phyloP scores from a whole-genome alignment of 305 asterid genomes.

The Fraxinus sp. region DNA sequence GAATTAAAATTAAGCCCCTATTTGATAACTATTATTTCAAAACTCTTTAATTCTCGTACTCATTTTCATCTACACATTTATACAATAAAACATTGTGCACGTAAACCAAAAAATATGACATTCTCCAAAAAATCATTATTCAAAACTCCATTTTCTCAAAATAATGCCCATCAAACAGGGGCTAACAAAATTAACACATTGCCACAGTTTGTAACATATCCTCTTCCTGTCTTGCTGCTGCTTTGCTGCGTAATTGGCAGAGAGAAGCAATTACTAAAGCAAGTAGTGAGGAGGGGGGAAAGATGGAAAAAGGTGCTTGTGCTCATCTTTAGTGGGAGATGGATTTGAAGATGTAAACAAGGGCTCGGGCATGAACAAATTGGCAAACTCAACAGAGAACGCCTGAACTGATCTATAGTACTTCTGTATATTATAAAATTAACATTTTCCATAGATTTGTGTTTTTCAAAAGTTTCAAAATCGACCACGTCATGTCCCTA shows the following conservation, averaged over 20 bases:
- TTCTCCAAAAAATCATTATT: too few relatives aligned
- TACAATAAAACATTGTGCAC: too few relatives aligned
- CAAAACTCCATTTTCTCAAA: too few relatives aligned
- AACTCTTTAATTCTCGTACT: too few relatives aligned
- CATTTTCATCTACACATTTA: too few relatives aligned
- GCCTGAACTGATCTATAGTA: background rate
- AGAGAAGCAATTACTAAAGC: background rate
- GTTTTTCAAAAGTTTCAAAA: background rate
- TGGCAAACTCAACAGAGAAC: background rate
- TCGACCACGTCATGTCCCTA: background rate
- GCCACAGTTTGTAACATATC: background rate
- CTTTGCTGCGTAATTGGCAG: background rate
- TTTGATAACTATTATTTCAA: too few relatives aligned
- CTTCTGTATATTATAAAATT: background rate
- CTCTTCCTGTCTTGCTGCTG: background rate
- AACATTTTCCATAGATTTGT: background rate
- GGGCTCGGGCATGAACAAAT: background rate
- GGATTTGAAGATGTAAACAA: background rate
- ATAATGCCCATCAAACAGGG: too few relatives aligned
- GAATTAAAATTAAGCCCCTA: background rate
- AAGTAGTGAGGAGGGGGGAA: background rate
- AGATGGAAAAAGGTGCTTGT: background rate
- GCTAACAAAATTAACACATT: too few relatives aligned
- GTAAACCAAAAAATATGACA: too few relatives aligned
- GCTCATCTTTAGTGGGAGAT: background rate